These are phyloP conservation scores for Calophaca sinica DNA, from an alignment of 306 rosid species.

Conservation along the genomic window DNA sequence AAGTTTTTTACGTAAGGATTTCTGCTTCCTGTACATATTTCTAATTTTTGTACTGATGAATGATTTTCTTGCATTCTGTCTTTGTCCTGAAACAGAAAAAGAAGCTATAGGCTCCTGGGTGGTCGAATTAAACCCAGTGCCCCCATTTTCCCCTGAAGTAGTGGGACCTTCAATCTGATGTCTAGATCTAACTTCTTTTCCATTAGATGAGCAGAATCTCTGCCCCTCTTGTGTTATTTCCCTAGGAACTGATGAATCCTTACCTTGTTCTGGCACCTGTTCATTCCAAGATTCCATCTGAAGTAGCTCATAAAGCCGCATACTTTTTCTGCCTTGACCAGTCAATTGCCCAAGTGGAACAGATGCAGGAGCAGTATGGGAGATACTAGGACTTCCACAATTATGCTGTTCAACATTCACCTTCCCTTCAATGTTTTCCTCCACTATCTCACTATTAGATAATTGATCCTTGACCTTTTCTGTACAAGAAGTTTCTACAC, in stretches of 20 bases:
- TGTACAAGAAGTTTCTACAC: conserved; percentile 44
- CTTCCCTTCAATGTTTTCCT: conserved; percentile 44
- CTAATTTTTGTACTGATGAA: conserved; percentile 56
- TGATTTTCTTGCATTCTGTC: conserved; percentile 55
- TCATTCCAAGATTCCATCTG: conserved; percentile 71
- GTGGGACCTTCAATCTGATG: conserved; percentile 57
- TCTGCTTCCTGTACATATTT: conserved; percentile 63
- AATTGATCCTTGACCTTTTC: conserved; percentile 39
- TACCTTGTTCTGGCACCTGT: conserved; percentile 42
- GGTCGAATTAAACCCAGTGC: conserved; percentile 39
- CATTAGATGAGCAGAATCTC: conserved; percentile 42
- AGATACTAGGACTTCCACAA: conserved; percentile 40
- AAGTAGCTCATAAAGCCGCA: conserved; percentile 67
- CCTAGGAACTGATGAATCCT: conserved; percentile 40
- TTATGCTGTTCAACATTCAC: conserved; percentile 33
- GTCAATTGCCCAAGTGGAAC: conserved; percentile 52
- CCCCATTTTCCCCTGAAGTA: conserved; percentile 58
- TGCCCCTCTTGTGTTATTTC: conserved; percentile 44
- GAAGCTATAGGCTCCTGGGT: conserved; percentile 39
- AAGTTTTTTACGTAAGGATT: conserved; percentile 61
- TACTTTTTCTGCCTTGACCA: conserved; percentile 63
- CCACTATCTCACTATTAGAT: conserved; percentile 59
- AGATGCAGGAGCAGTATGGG: conserved; percentile 43
- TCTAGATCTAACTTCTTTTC: conserved; percentile 45
- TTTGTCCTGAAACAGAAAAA: conserved; percentile 50